phyloP scores from a whole-genome alignment of 1,284 basidiomycete genomes.

The Papiliotrema terrestris region DNA sequence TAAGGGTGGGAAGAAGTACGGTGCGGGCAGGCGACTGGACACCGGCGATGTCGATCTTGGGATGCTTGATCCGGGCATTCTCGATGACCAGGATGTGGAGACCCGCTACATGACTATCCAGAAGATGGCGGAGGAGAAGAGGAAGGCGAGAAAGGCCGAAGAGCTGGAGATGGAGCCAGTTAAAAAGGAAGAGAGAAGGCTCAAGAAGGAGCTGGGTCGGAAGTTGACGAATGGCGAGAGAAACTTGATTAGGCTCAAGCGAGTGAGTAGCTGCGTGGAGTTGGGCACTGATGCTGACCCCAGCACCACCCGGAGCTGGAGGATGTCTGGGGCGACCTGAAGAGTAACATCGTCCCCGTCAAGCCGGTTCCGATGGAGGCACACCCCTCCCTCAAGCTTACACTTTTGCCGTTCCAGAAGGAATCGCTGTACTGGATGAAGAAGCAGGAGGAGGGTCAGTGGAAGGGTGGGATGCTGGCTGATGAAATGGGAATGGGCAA shows the following conservation, averaged over 20 bases:
- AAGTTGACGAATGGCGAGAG: constrained; percentile 77
- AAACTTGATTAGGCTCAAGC: constrained; percentile 61
- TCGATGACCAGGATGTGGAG: constrained; percentile 9
- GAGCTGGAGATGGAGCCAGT: constrained; percentile 21
- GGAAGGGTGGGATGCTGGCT: constrained; percentile 91
- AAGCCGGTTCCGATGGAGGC: constrained; percentile 71
- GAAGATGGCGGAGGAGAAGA: constrained; percentile 12
- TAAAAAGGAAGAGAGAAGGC: constrained; percentile 53
- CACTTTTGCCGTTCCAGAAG: constrained; percentile 67
- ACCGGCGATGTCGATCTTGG: constrained; percentile 14
- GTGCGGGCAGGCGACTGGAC: constrained; percentile 14
- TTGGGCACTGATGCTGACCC: constrained; percentile 8
- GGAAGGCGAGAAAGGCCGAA: constrained; percentile 9
- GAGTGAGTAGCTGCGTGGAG: constrained; percentile 31
- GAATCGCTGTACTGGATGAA: constrained; percentile 97
- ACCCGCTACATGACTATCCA: constrained; percentile 12
- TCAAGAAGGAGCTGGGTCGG: constrained; percentile 61
- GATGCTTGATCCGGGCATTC: constrained; percentile 7
- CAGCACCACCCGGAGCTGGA: constrained; percentile 63
- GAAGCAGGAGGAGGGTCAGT: constrained; percentile 81
- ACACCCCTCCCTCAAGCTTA: constrained; percentile 69
- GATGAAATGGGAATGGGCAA: constrained; percentile 85
- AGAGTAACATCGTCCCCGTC: constrained; percentile 60
- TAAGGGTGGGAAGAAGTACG: constrained; percentile 6
- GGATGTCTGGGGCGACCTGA: constrained; percentile 84